phyloP scores from a whole-genome alignment of 1,284 basidiomycete species.

The Apiotrichum akiyoshidainum region DNA sequence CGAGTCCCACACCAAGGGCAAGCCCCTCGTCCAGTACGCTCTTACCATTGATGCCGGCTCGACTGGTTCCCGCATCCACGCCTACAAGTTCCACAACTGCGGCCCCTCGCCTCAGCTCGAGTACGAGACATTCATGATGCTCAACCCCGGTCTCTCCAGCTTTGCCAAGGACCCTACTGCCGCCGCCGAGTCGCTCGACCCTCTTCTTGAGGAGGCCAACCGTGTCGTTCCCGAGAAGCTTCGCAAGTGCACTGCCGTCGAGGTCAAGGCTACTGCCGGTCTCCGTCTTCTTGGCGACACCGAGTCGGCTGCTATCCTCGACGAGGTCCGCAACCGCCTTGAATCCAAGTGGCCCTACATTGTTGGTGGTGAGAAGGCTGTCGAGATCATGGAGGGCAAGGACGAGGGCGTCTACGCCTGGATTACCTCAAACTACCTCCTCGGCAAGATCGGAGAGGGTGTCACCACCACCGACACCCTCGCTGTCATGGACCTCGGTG shows the following conservation, averaged over 20 bases:
- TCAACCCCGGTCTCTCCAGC: conserved; percentile 74
- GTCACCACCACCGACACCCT: conserved; percentile 61
- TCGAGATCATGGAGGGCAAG: conserved; percentile 91
- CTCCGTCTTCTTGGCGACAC: conserved; percentile 66
- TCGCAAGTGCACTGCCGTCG: conserved; percentile 75
- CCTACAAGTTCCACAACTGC: conserved; percentile 98
- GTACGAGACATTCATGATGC: conserved; percentile 87
- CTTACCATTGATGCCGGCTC: conserved; percentile 98
- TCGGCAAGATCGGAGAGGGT: conserved; percentile 66
- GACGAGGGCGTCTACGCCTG: conserved; percentile 97
- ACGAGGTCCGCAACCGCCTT: conserved; percentile 68
- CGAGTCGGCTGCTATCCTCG: conserved; percentile 71
- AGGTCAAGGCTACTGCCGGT: conserved; percentile 94
- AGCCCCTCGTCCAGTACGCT: conserved; percentile 77
- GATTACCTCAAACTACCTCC: conserved; percentile 95
- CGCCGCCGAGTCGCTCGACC: conserved; percentile 77
- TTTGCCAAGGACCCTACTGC: conserved; percentile 61
- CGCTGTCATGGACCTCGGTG: conserved; percentile 93
- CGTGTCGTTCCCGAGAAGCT: conserved; percentile 69
- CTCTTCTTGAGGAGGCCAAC: conserved; percentile 75
- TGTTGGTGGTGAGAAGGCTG: conserved; percentile 60
- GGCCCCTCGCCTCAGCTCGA: conserved; percentile 73
- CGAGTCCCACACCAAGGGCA: conserved; percentile 54
- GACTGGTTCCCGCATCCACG: conserved; percentile 92
- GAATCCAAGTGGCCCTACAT: conserved; percentile 70